phyloP scores from a whole-genome alignment of 2,329 filamentous ascomycete species.

The Fusarium sp. region DNA sequence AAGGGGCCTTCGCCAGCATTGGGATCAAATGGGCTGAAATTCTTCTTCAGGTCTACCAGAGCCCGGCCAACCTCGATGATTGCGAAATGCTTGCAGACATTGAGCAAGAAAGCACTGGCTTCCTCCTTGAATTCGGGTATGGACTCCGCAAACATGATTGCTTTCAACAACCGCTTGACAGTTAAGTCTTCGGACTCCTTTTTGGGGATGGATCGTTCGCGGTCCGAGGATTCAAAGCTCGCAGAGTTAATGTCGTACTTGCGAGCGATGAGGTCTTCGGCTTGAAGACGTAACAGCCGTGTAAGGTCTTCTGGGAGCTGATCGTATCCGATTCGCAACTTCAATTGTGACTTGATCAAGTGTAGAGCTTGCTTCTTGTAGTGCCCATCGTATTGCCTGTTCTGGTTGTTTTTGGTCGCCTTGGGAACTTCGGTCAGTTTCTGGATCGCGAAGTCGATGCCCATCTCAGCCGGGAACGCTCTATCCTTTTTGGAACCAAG shows the following conservation, averaged over 20 bases:
- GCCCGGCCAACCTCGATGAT: conserved; percentile 90
- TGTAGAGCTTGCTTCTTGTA: conserved; percentile 96
- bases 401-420: conserved; percentile 64
- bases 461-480: conserved; percentile 88
- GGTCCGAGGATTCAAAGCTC: conserved; percentile 81
- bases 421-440: conserved; percentile 89
- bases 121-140: conserved; percentile 85
- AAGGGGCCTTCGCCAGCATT: conserved; percentile 89
- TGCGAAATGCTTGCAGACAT: conserved; percentile 91
- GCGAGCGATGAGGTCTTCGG: conserved; percentile 83
- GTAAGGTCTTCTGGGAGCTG: conserved; percentile 91
- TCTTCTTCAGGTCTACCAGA: conserved; percentile 85
- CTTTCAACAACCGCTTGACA: conserved; percentile 90
- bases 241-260: conserved; percentile 81
- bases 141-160: conserved; percentile 87
- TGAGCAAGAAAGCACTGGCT: conserved; percentile 81
- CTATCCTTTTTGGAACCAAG: conserved; percentile 92
- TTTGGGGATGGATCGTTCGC: conserved; percentile 88
- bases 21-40: conserved; percentile 85
- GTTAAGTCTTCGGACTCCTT: conserved; percentile 87
- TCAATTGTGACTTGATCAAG: conserved; percentile 89
- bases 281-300: conserved; percentile 87
- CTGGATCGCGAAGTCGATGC: conserved; percentile 89
- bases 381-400: conserved; percentile 80
- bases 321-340: conserved; percentile 90